A percentile compares a stretch with the other conserved stretches of the same genome.
These are phyloP conservation scores for Vanrija humicola DNA, from an alignment of 1,284 basidiomycete species.

Conservation along the genomic window DNA sequence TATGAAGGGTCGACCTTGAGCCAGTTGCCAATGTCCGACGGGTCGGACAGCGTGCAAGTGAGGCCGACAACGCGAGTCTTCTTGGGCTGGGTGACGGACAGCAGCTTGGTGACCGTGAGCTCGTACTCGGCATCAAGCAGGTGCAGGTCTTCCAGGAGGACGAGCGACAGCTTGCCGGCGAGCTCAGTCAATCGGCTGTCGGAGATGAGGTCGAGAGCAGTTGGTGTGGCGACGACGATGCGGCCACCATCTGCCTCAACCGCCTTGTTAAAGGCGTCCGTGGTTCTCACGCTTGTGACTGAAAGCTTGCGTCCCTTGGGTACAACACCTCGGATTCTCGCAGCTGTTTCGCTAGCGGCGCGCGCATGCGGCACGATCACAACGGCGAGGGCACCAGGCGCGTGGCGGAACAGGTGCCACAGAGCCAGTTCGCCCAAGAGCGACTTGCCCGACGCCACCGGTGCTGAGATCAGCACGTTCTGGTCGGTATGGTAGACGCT, in stretches of 20 bases:
- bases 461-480: constrained; percentile 77
- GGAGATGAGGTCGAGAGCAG: constrained; percentile 33
- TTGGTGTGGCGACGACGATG: constrained; percentile 47
- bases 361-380: constrained; percentile 43
- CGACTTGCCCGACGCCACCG: constrained; percentile 77
- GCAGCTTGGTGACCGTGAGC: constrained; percentile 65
- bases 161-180: constrained; percentile 57
- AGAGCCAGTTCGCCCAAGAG: constrained; percentile 65
- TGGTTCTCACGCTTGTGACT: constrained; percentile 22
- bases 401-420: constrained; percentile 55
- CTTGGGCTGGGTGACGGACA: constrained; percentile 58
- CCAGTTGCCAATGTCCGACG: constrained; percentile 77
- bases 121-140: constrained; percentile 80
- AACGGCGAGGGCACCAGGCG: constrained; percentile 34
- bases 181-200: constrained; percentile 4
- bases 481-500: constrained; percentile 65
- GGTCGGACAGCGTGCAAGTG: constrained; percentile 73
- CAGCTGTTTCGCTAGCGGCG: constrained; percentile 39
- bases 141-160: constrained; percentile 83
- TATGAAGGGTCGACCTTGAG: constrained; percentile 62
- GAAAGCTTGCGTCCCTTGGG: constrained; percentile 27
- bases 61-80: constrained; percentile 75
- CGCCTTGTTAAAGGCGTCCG: constrained; percentile 29
- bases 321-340: constrained; percentile 36
- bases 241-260: constrained; percentile 11